phyloP scores from a whole-genome alignment of 352 stramenopile species.

The Globisporangium parvum region DNA sequence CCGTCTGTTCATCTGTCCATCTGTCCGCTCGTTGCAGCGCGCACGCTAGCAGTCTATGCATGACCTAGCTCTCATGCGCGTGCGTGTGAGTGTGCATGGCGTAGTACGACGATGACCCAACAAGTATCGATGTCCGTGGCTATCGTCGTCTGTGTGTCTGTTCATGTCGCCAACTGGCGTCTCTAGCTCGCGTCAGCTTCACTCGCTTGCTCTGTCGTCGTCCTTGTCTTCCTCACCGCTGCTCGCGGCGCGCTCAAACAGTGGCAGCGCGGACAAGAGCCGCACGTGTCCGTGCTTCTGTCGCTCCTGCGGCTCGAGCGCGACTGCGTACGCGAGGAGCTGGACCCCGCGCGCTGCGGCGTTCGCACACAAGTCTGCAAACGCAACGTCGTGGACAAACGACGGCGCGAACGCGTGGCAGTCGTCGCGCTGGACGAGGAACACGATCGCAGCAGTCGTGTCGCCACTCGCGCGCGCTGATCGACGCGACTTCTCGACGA shows the following conservation, averaged over 20 bases:
- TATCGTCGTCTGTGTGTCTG: background rate
- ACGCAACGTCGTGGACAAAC: conserved; percentile 53
- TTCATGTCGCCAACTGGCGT: background rate
- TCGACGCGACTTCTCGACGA: conserved; percentile 25
- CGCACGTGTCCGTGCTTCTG: conserved; percentile 26
- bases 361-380: conserved; percentile 48
- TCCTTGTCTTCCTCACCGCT: background rate
- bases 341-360: conserved; percentile 47
- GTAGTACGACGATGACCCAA: too few species aligned
- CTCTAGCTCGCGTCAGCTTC: background rate
- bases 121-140: background rate
- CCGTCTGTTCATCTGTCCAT: too few species aligned
- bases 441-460: conserved; percentile 53
- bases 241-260: conserved; percentile 9
- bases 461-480: conserved; percentile 12
- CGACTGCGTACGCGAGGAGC: conserved; percentile 53
- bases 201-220: background rate
- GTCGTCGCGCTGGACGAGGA: conserved; percentile 76
- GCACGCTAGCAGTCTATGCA: too few species aligned
- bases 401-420: conserved; percentile 66
- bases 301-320: conserved; percentile 40
- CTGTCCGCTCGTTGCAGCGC: too few species aligned
- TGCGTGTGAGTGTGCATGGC: too few species aligned
- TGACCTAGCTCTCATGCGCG: too few species aligned
- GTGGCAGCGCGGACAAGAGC: conserved; percentile 31